Evolutionary conservation across 2,329 filamentous ascomycete genomes (phyloP), one percentile per base, ranked within the genome.

Genomic region (Emergomyces orientalis): DNA sequence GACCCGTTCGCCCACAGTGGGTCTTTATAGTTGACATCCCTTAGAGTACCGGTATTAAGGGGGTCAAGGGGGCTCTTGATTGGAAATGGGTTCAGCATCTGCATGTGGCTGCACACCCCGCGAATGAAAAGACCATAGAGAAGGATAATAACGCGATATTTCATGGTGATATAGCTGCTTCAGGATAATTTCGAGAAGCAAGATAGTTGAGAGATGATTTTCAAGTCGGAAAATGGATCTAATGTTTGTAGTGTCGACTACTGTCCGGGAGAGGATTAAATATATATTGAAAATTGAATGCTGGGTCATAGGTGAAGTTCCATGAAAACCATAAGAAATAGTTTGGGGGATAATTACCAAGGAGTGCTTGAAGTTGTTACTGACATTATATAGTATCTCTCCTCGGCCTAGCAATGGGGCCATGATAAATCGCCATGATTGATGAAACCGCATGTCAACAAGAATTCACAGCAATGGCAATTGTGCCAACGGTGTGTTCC

Each of bases 21-120:
- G 19, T 81, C 80, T 43, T 86, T 89, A 78, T 90, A 90, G 68
- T 82, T 84, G 78, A 88, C 90, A 77, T 92, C 88, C 71, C 84
- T 80, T 62, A 81, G 74, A 62, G 76, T 75, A 14, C 69, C 66
- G 43, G 73, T 75, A 52, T 78, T 72, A 25, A 67, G 84, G 79
- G 55, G 79, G 73, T 60, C 79, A 9, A 49, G 9, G 45, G 45
- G 80, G 68, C 78, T 81, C 64, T 79, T 79, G 30, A 85, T 74
- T 11, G 82, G 80, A 63, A 79, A 81, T 1, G 83, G 83, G 63
- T 78, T 78, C 67, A 72, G 75, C 81, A 86, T 79, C 71, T 85
- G 79, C 76, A 85, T 83, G 70, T 86, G 83, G 59, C 45, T 60
- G 43, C 56, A 11, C 13, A 56, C 51, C 5, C 49, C 32, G 13